phyloP scores from a whole-genome alignment of 495 filamentous ascomycete species.

The Penicillium longicatenatum region DNA sequence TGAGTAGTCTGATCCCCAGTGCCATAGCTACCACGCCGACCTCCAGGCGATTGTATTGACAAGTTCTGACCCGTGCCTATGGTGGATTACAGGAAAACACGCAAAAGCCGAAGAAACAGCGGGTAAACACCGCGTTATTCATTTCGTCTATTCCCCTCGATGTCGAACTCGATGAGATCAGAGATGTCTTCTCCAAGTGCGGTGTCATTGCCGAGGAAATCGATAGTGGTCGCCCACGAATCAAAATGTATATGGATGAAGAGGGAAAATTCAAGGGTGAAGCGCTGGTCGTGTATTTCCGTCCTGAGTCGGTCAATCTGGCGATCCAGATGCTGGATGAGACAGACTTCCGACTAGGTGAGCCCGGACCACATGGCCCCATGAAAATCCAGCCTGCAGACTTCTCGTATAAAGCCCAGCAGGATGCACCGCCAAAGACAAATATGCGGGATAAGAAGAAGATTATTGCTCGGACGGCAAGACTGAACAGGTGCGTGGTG shows the following conservation, averaged over 20 bases:
- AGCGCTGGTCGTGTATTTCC: conserved; percentile 90
- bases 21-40: neutral
- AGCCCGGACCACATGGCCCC: conserved; percentile 52
- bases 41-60: neutral
- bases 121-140: conserved; percentile 88
- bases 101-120: conserved; percentile 62
- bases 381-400: conserved; percentile 88
- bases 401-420: conserved; percentile 78
- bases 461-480: conserved; percentile 85
- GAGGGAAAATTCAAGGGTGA: conserved; percentile 89
- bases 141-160: conserved; percentile 83
- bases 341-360: conserved; percentile 73
- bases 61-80: neutral
- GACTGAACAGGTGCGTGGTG: conserved; percentile 63
- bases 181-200: conserved; percentile 78
- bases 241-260: conserved; percentile 90
- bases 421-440: conserved; percentile 57
- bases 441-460: conserved; percentile 71
- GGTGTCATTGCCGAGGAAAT: conserved; percentile 95
- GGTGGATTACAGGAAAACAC: conserved; percentile 24
- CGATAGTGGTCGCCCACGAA: conserved; percentile 78
- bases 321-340: conserved; percentile 94
- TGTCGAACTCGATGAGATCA: conserved; percentile 75
- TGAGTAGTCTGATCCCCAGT: conserved; percentile 36
- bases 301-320: conserved; percentile 83